Percentiles rank a stretch among this genome's conserved stretches.
Evolutionary conservation across 345 rosid genomes (phyloP).

Genomic region (Linum tenue): DNA sequence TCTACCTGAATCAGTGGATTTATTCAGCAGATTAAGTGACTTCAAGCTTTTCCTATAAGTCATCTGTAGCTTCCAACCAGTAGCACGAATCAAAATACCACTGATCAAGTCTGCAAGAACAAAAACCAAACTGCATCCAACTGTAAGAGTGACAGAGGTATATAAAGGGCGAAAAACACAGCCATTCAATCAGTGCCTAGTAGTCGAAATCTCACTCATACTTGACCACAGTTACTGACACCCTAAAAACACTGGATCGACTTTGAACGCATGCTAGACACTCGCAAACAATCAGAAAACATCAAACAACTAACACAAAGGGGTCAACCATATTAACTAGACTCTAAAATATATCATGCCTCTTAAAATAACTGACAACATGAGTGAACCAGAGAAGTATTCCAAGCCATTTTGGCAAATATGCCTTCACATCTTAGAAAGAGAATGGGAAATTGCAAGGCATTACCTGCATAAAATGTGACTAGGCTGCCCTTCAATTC

Average conservation of each 20-base stretch:
- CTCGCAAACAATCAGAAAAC: neutral
- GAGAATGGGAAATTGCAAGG: too few relatives aligned
- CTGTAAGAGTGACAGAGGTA: neutral
- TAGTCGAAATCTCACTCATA: neutral
- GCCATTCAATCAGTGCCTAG: neutral
- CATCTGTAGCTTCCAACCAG: slow-evolving; percentile 49
- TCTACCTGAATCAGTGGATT: slow-evolving; percentile 42
- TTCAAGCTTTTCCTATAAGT: slow-evolving; percentile 44
- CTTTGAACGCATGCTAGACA: too few relatives aligned
- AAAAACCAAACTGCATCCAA: slow-evolving; percentile 76
- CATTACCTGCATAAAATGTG: too few relatives aligned
- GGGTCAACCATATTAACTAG: neutral
- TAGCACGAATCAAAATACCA: slow-evolving; percentile 70
- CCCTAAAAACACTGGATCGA: neutral
- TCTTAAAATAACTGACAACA: too few relatives aligned
- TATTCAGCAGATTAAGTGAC: slow-evolving; percentile 34
- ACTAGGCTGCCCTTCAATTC: too few relatives aligned
- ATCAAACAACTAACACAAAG: too few relatives aligned
- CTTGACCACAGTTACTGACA: too few relatives aligned
- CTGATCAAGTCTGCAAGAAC: slow-evolving; percentile 72
- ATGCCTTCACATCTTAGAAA: too few relatives aligned
- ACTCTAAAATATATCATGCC: too few relatives aligned
- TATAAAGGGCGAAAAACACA: neutral
- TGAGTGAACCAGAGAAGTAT: too few relatives aligned
- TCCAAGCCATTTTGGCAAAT: too few relatives aligned